Evolutionary conservation across 1,139 yeast genomes (phyloP), one percentile per base, ranked within the genome.

Genomic region (Nakaseomyces bracarensis): DNA sequence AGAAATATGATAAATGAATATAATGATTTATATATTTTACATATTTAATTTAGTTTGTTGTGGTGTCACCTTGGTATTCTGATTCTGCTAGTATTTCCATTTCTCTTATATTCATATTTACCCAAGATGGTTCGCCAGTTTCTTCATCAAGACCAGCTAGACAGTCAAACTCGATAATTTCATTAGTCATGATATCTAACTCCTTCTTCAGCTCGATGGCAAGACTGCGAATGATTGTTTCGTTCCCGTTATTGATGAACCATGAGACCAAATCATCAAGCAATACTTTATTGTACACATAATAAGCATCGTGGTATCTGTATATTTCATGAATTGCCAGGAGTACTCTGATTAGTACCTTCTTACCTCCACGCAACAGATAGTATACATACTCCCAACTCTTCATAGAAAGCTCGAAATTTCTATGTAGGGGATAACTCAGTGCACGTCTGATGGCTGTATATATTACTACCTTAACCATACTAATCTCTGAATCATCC

Each of bases 261-360:
- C 95, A 91, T 3, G 82, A 69, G 43, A 86, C 71, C 50, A 87
- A 68, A 59, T 91, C 97, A 54, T 84, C 91, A 10, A 89, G 55
- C 70, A 87, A 72, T 1, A 89, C 73, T 54, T 78, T 79, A 54
- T 84, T 84, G 60, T 91, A 91, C 8, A 86, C 89, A 55, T 83
- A 83, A 59, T 87, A 87, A n/a, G 82, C 74, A 51, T 89, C 96
- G 55, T 84, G 91, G 52, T 67, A 80, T 45, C 96, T 72, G 61
- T 87, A 87, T n/a, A 82, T 63, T 54, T 82, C 89, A 50, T 83
- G 74, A 11, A 78, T 62, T 18, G 71, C 75, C 28, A 87, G 63
- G 28, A 89, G 59, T 1, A 74, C 66, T 49, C 74, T 73, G 35
- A 87, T 64, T 0, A 89, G 70, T 10, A 73, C 68, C 42, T 85